Conservation (phyloP, 257 asterid genomes). For the Ligustrum vulgare region DNA sequence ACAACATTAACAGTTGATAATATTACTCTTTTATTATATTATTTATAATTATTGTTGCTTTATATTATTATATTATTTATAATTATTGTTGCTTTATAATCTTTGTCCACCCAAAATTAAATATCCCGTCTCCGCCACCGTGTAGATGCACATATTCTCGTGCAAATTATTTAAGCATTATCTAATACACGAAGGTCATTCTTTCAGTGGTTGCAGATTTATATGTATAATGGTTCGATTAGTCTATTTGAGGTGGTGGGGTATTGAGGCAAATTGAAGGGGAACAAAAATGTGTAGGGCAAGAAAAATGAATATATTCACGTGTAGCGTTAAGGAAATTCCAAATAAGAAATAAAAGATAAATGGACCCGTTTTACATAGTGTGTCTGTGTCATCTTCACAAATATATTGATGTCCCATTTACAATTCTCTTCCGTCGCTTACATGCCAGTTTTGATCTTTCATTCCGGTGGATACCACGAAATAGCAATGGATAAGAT, state of each 20-base stretch:
- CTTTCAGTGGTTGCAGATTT: not conserved
- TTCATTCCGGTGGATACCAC: slow-evolving; percentile 35
- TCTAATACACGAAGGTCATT: not conserved
- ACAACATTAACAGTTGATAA: no score
- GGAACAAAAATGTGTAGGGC: not conserved
- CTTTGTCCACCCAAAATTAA: no score
- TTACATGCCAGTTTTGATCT: slow-evolving; percentile 53
- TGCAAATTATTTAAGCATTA: not conserved
- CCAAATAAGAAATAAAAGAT: slow-evolving; percentile 18
- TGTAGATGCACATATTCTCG: not conserved
- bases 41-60: no score
- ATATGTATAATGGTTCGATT: slow-evolving; percentile 1
- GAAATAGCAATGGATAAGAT: slow-evolving; percentile 38
- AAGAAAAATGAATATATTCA: slow-evolving; percentile 25
- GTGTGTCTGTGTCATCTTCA: slow-evolving; percentile 34
- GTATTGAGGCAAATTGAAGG: slow-evolving; percentile 6
- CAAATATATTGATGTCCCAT: slow-evolving; percentile 32
- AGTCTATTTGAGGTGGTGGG: slow-evolving; percentile 30
- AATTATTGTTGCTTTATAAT: no score
- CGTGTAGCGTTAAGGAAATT: slow-evolving; percentile 38
- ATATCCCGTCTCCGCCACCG: no score
- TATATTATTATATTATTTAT: no score
- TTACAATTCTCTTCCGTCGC: slow-evolving; percentile 47
- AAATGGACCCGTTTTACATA: slow-evolving; percentile 24
- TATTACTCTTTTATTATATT: no score